Conservation (phyloP, 129 eudicot genomes). For the Lonicera japonica region DNA sequence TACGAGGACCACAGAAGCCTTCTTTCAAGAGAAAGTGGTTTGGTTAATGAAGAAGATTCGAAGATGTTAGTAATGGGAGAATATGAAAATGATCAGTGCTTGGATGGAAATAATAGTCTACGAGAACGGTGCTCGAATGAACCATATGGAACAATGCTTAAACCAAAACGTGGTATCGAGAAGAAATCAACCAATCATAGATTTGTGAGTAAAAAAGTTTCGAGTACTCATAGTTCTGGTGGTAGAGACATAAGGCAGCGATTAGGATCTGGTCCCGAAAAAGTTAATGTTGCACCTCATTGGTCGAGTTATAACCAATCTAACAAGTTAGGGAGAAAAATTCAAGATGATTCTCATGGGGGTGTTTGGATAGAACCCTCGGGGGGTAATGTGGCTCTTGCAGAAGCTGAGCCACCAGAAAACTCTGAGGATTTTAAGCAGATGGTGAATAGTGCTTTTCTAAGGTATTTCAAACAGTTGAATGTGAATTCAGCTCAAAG, state of each 20-base stretch:
- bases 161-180: constrained; percentile 14
- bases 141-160: constrained; percentile 1
- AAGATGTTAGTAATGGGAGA: constrained; percentile 4
- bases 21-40: background rate
- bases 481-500: constrained; percentile 32
- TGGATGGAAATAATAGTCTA: constrained; percentile 6
- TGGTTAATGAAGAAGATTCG: constrained; percentile 3
- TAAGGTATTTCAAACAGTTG: constrained; percentile 34
- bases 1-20: constrained; percentile 1
- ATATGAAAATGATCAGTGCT: constrained; percentile 1
- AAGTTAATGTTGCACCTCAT: constrained; percentile 13
- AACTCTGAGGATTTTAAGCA: constrained; percentile 43
- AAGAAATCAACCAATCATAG: constrained; percentile 1
- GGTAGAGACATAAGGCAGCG: constrained; percentile 23
- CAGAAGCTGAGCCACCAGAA: constrained; percentile 33
- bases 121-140: no score
- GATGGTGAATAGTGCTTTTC: constrained; percentile 28
- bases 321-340: background rate
- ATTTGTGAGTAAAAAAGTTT: constrained; percentile 4
- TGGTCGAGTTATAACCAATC: constrained; percentile 4
- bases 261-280: constrained; percentile 13
- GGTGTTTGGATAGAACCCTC: constrained; percentile 9
- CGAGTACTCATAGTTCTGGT: constrained; percentile 13
- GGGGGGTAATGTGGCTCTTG: constrained; percentile 8
- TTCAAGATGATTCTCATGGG: constrained; percentile 7